Percentiles rank a stretch among this genome's conserved stretches.
phyloP scores from a whole-genome alignment of 176 grass and related monocot genomes.

The Bonia amplexicaulis region DNA sequence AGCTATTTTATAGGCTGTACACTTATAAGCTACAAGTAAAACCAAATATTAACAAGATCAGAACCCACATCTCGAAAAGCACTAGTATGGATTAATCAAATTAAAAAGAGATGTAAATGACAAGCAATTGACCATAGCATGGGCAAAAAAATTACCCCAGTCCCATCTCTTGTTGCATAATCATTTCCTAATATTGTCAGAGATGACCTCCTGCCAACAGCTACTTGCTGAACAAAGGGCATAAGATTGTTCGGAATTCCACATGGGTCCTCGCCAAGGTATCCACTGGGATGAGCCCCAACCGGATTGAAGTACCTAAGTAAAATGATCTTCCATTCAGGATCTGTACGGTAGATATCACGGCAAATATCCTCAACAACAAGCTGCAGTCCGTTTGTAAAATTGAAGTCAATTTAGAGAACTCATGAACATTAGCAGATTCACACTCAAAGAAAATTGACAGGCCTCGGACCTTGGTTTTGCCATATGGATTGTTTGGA shows the following conservation, averaged over 20 bases:
- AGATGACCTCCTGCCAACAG: constrained; percentile 72
- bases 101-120: neutral
- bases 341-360: constrained; percentile 60
- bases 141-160: constrained; percentile 57
- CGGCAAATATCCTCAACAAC: constrained; percentile 90
- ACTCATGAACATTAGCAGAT: neutral
- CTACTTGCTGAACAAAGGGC: constrained; percentile 94
- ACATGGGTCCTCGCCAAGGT: constrained; percentile 77
- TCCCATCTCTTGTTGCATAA: constrained; percentile 84
- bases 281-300: constrained; percentile 86
- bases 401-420: constrained; percentile 15
- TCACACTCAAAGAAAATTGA: neutral
- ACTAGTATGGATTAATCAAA: constrained; percentile 13
- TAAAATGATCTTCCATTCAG: constrained; percentile 85
- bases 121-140: constrained; percentile 20
- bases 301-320: constrained; percentile 93
- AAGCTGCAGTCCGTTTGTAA: constrained; percentile 49
- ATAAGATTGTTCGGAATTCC: constrained; percentile 95
- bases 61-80: neutral
- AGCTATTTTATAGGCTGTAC: neutral
- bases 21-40: neutral
- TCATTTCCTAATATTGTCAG: constrained; percentile 87
- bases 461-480: constrained; percentile 59
- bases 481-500: constrained; percentile 90
- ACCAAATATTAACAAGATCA: neutral